Evolutionary conservation across 345 rosid genomes (phyloP).

Genomic region (Euphorbia pulcherrima): DNA sequence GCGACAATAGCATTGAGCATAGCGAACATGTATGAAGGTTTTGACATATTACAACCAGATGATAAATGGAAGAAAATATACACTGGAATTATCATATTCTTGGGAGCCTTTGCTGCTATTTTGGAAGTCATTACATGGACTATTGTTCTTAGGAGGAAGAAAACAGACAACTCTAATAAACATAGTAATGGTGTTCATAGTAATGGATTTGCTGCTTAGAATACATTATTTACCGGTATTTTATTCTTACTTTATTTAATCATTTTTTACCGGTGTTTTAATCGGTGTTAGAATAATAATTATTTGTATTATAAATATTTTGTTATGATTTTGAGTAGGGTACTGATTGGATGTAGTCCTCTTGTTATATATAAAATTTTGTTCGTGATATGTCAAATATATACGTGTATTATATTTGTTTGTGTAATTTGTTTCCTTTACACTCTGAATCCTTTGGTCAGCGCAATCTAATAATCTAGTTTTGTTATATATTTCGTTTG

Average conservation of each 20-base stretch:
- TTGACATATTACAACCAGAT: slow-evolving; percentile 51
- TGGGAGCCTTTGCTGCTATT: slow-evolving; percentile 42
- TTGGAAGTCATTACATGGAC: slow-evolving; percentile 75
- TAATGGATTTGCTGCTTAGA: slow-evolving; percentile 26
- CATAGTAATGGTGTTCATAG: slow-evolving; percentile 42
- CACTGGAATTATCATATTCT: slow-evolving; percentile 47
- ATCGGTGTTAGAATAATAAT: background rate
- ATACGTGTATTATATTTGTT: background rate
- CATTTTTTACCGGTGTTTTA: background rate
- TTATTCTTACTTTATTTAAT: background rate
- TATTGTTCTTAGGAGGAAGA: slow-evolving; percentile 59
- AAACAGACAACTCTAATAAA: slow-evolving; percentile 24
- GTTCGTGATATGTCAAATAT: background rate
- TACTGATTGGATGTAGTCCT: background rate
- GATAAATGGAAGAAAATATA: slow-evolving; percentile 60
- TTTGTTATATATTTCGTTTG: too few species aligned
- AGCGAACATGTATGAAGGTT: slow-evolving; percentile 60
- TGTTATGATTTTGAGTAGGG: background rate
- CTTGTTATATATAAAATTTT: background rate
- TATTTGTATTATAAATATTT: background rate
- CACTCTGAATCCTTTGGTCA: background rate
- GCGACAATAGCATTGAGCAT: slow-evolving; percentile 55
- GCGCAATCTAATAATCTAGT: background rate
- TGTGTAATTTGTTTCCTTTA: background rate
- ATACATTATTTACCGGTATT: background rate